Evolutionary conservation across 2,329 filamentous ascomycete genomes (phyloP), one percentile per base, ranked within the genome.

Genomic region (Aureobasidium musti): DNA sequence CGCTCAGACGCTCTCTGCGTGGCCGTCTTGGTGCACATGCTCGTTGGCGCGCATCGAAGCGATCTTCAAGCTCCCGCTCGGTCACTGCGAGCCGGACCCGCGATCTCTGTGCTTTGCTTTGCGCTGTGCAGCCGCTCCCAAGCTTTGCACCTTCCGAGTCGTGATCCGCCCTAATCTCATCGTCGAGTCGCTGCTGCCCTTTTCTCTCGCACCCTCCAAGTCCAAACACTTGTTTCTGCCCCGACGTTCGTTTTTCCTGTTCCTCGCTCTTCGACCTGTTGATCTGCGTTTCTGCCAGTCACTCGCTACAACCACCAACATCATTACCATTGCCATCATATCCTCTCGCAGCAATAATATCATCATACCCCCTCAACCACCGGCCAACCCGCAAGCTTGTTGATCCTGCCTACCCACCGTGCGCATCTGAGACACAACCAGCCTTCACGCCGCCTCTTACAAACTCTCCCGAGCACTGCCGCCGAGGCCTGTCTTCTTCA

Each of bases 61-160:
- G 61, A 64, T 64, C 61, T 41, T 45, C 61, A 54, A 64, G 61
- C 61, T 64, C 61, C 61, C 61, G 61, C 61, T 64, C 61, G 61
- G 61, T 64, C 35, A 23, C 61, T 64, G 26, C 61, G 61, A 53
- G 61, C 61, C 61, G 61, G 61, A 49, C 61, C 61, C 59, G 59
- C 59, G 59, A 63, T 63, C 59, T 50, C 37, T 64, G 35, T 45
- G 61, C 47, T 64, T 60, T 17, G 17, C 37, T 41, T 49, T 49
- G 60, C 30, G 47, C 49, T 64, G 47, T 64, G 61, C 61, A 64
- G 41, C 43, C 43, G 57, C 57, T 61, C 57, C 57, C 57, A 61
- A 61, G 61, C 61, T 64, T 45, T 64, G 61, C 61, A 37, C 61
- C 53, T 63, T 64, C 47, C 61, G 61, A 64, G 61, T 64, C 61